Percentiles rank a stretch among this genome's conserved stretches.
Conservation (phyloP, 2,329 filamentous ascomycete genomes). For the Chrysoporthe austroafricana region DNA sequence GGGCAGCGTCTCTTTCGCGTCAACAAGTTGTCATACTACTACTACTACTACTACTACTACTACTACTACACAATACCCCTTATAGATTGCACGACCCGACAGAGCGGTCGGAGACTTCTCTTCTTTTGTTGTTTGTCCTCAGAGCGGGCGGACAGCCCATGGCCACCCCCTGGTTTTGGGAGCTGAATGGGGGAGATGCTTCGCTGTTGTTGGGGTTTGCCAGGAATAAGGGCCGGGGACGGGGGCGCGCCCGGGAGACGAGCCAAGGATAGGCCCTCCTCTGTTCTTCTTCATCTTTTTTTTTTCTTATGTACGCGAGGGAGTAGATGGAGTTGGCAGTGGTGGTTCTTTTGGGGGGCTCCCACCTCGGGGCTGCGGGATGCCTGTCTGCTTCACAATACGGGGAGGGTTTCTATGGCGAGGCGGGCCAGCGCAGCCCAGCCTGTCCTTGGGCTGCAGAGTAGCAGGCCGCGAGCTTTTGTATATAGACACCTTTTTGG, state of each 20-base stretch:
- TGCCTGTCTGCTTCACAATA: background rate
- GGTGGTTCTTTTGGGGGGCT: background rate
- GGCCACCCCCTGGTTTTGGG: background rate
- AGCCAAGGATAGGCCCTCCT: background rate
- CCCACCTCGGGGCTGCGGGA: background rate
- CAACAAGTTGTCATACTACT: conserved; percentile 24
- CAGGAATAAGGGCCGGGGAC: background rate
- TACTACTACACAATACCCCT: conserved; percentile 27
- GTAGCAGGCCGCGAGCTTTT: background rate
- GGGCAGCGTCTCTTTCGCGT: conserved; percentile 21
- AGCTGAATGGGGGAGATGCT: background rate
- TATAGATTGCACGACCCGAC: conserved; percentile 28
- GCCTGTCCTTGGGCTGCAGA: background rate
- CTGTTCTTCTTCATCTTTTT: conserved; percentile 28
- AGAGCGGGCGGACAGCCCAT: background rate
- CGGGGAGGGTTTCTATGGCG: background rate
- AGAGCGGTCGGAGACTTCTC: conserved; percentile 11
- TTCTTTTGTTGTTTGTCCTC: conserved; percentile 18
- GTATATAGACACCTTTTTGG: conserved; percentile 10
- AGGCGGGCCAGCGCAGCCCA: background rate
- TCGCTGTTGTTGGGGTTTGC: background rate
- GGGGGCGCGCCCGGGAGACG: background rate
- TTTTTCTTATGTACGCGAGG: conserved; percentile 13
- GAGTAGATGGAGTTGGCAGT: conserved; percentile 6
- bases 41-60: too few species aligned